Evolutionary conservation across 768 basidiomycete species (phyloP).

Genomic region (Boletus sp.): DNA sequence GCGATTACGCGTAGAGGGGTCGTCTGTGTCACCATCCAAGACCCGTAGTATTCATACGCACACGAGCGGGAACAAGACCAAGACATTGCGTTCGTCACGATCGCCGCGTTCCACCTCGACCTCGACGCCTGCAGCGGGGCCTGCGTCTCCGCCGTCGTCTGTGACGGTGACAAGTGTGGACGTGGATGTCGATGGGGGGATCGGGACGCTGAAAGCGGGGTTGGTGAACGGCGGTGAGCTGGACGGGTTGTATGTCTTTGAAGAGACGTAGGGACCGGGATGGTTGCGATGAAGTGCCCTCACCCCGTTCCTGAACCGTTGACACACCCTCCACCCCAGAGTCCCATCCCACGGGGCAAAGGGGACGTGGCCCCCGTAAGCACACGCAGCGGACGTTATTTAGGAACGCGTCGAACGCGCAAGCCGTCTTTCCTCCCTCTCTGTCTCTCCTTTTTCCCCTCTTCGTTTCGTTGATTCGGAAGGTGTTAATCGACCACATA

Average conservation of each 20-base stretch:
- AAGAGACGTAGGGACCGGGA: conserved; percentile 11
- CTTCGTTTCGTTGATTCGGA: no score
- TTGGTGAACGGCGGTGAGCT: conserved; percentile 31
- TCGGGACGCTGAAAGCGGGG: conserved; percentile 25
- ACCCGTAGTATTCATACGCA: neutral
- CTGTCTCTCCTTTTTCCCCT: neutral
- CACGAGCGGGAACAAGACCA: neutral
- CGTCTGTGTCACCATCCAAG: conserved; percentile 7
- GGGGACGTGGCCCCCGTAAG: no score
- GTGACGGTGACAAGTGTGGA: conserved; percentile 19
- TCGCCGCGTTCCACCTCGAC: conserved; percentile 8
- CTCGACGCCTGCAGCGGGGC: conserved; percentile 8
- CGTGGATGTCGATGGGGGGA: conserved; percentile 16
- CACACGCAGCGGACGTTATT: no score
- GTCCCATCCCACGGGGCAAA: no score
- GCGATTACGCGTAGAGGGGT: conserved; percentile 28
- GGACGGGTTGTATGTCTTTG: conserved; percentile 34
- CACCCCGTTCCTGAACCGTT: no score
- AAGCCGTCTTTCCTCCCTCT: no score
- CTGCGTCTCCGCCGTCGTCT: conserved; percentile 22
- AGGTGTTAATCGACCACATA: no score
- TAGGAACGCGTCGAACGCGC: no score
- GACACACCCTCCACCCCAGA: no score
- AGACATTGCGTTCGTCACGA: neutral
- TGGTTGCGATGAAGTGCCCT: neutral